Conservation (phyloP, 495 filamentous ascomycete species). For the Penicillium daleae region DNA sequence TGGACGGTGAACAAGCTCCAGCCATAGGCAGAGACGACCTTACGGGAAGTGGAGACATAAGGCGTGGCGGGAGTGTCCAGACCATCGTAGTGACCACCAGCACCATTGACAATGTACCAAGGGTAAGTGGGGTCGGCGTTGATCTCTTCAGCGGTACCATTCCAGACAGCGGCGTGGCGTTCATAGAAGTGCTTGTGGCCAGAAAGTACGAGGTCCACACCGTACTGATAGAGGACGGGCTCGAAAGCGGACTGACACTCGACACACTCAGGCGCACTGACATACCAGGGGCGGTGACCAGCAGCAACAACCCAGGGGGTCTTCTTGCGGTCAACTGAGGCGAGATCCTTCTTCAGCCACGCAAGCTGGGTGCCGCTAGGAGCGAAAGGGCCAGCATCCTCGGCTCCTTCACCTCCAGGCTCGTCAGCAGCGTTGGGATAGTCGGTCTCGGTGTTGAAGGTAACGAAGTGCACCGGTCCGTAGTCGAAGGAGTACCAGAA, state of each 20-base stretch:
- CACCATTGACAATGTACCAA: slow-evolving; percentile 49
- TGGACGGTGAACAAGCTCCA: slow-evolving; percentile 15
- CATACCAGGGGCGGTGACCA: slow-evolving; percentile 60
- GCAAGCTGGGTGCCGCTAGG: slow-evolving; percentile 44
- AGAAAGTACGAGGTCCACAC: slow-evolving; percentile 55
- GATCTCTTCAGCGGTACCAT: slow-evolving; percentile 35
- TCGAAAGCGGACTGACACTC: slow-evolving; percentile 55
- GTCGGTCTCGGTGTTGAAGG: slow-evolving; percentile 28
- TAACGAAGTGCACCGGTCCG: slow-evolving; percentile 12
- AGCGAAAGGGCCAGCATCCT: slow-evolving; percentile 50
- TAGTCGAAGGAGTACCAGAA: slow-evolving; percentile 20
- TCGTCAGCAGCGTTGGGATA: slow-evolving; percentile 49
- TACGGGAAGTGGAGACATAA: neutral
- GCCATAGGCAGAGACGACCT: slow-evolving; percentile 10
- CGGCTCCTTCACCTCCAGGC: slow-evolving; percentile 38
- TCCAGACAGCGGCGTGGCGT: slow-evolving; percentile 30
- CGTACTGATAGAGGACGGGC: slow-evolving; percentile 52
- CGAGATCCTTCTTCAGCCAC: slow-evolving; percentile 50
- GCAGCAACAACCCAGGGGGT: slow-evolving; percentile 49
- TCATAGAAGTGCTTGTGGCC: slow-evolving; percentile 57
- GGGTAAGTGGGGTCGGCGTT: slow-evolving; percentile 50
- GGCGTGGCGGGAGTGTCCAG: neutral
- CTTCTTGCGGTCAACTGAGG: slow-evolving; percentile 48
- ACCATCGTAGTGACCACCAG: slow-evolving; percentile 13
- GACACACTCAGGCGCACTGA: slow-evolving; percentile 41